A percentile compares a stretch with the other conserved stretches of the same genome.
These are phyloP conservation scores for Obelidium mucronatum DNA, from an alignment of 192 early-diverging fungal species.

Conservation along the genomic window DNA sequence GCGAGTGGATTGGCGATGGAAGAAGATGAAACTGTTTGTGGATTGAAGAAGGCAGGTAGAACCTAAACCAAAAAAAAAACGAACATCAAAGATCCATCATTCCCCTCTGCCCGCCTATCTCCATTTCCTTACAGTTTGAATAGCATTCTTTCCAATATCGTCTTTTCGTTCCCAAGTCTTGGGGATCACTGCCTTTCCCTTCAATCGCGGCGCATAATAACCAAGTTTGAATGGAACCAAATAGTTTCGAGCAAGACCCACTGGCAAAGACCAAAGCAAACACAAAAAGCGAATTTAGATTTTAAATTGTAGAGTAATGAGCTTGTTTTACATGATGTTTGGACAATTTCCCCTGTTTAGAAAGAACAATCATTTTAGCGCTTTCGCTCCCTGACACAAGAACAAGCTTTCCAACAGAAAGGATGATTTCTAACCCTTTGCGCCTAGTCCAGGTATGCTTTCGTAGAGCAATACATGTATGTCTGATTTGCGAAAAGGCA, in stretches of 20 bases:
- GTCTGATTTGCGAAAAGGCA: slow-evolving; percentile 35
- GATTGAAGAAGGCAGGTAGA: slow-evolving; percentile 30
- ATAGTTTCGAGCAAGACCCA: slow-evolving; percentile 43
- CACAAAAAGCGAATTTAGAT: not conserved
- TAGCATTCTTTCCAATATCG: slow-evolving; percentile 26
- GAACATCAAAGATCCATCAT: not conserved
- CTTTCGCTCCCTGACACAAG: too few relatives aligned
- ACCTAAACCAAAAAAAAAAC: slow-evolving; percentile 9
- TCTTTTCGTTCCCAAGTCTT: slow-evolving; percentile 38
- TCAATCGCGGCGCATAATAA: slow-evolving; percentile 46
- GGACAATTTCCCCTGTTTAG: slow-evolving; percentile 37
- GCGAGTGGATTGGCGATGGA: slow-evolving; percentile 19
- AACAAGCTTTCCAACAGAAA: too few relatives aligned
- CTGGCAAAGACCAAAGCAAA: slow-evolving; percentile 19
- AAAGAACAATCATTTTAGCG: slow-evolving; percentile 3
- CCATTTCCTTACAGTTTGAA: slow-evolving; percentile 12
- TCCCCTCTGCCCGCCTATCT: not conserved
- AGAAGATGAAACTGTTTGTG: not conserved
- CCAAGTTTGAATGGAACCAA: slow-evolving; percentile 46
- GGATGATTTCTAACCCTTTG: slow-evolving; percentile 18
- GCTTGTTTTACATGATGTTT: slow-evolving; percentile 15
- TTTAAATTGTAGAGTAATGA: slow-evolving; percentile 14
- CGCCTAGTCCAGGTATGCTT: slow-evolving; percentile 21
- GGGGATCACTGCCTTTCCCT: slow-evolving; percentile 44
- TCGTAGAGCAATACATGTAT: slow-evolving; percentile 30